Evolutionary conservation across 306 rosid genomes (phyloP).

Genomic region (Glycine soja): DNA sequence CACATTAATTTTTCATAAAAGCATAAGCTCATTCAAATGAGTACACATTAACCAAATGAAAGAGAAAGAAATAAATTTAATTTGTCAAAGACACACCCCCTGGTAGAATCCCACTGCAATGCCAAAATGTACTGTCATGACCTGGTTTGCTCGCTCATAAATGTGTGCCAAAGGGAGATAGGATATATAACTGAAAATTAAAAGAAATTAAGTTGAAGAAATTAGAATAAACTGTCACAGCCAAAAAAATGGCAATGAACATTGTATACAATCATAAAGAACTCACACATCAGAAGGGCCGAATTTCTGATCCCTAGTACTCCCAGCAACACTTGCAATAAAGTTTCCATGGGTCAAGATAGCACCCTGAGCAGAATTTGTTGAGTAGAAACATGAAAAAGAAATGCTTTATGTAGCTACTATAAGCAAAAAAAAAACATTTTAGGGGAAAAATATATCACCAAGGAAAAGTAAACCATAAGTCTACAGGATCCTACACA

Average conservation of each 20-base stretch:
- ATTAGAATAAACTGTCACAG: conserved; percentile 34
- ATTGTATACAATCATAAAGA: conserved; percentile 29
- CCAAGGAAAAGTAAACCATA: conserved; percentile 44
- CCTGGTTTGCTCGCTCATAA: conserved; percentile 93
- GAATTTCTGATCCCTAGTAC: conserved; percentile 58
- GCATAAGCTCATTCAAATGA: conserved; percentile 22
- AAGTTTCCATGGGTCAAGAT: conserved; percentile 87
- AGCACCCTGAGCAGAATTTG: conserved; percentile 77
- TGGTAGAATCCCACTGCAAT: conserved; percentile 97
- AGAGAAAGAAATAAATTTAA: conserved; percentile 35
- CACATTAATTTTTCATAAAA: conserved; percentile 10
- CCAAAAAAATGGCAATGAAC: conserved; percentile 22
- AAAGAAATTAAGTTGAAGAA: conserved; percentile 49
- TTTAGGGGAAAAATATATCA: conserved; percentile 22
- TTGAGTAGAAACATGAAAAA: conserved; percentile 43
- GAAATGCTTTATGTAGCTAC: conserved; percentile 29
- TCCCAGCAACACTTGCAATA: conserved; percentile 90
- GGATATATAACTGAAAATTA: conserved; percentile 79
- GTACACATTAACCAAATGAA: conserved; percentile 25
- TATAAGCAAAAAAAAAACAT: conserved; percentile 35
- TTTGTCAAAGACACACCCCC: conserved; percentile 73
- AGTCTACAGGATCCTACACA: conserved; percentile 40
- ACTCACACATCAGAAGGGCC: conserved; percentile 89
- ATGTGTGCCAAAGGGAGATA: conserved; percentile 99
- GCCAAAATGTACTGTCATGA: conserved; percentile 69